Evolutionary conservation across 2,329 filamentous ascomycete genomes (phyloP), one percentile per base, ranked within the genome.

Genomic region (Berkeleyomyces rouxiae): DNA sequence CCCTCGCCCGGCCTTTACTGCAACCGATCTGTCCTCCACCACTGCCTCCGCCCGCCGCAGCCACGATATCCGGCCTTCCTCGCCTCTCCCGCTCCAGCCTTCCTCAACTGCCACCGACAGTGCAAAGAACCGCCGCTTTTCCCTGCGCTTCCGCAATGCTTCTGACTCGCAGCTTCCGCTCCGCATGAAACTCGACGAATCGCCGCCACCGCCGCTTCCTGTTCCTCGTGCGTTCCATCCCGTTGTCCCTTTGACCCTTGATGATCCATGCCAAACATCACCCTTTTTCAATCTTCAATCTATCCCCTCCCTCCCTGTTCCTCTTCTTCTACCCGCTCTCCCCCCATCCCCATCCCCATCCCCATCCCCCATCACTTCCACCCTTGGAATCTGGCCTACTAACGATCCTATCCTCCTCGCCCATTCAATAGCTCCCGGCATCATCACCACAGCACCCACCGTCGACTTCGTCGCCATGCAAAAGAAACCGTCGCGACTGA

Each of bases 371-470:
- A 40, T 58, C 33, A 46, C 10, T 11, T 3, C 46, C 11, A 13
- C 33, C 39, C 58, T 4, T 51, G 3, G 16, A 46, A 58, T 1
- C 36, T n/a, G 11, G n/a, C 33, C 23, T 39, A 33, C 61, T 49
- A 61, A 61, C 33, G 37, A 10, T 59, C 3, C 33, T 43, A 9
- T 31, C 4, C 23, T 42, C 67, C 62, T 66, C 33, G 36, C 51
- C 39, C 16, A n/a, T 23, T 55, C 33, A 55, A 55, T 68, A 85
- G 82, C 82, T 66, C 82, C 83, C 58, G 78, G 82, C 67, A 97
- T 97, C 71, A 93, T 97, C 72, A 96, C 88, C 59, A 97, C 92
- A 9, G 88, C 91, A 13, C 91, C 93, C 7, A 93, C 90, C 7
- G 81, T 84, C 67, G 81, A 87, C 60, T 70, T 82, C 23, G 77